These are phyloP conservation scores for Euphorbia celastroides DNA, from an alignment of 441 rosid genomes.

Conservation along the genomic window DNA sequence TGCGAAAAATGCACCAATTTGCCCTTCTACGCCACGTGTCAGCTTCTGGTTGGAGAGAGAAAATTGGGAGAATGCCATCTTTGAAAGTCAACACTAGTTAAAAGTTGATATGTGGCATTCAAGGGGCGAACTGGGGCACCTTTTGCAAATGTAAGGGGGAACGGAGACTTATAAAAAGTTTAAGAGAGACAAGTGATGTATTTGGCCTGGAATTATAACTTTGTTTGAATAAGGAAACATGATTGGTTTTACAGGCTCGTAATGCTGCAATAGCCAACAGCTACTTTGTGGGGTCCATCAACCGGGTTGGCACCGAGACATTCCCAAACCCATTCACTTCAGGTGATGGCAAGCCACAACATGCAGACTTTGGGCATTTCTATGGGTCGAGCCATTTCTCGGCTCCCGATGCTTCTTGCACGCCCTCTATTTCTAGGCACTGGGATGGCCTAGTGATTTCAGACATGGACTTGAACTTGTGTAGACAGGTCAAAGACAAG, in stretches of 20 bases:
- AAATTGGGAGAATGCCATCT: neutral
- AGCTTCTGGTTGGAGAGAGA: too few species aligned
- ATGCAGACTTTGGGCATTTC: constrained; percentile 83
- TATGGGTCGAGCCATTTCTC: constrained; percentile 93
- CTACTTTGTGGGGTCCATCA: constrained; percentile 88
- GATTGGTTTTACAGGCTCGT: constrained; percentile 54
- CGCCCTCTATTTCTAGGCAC: constrained; percentile 71
- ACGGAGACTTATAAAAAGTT: too few species aligned
- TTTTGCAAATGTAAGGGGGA: too few species aligned
- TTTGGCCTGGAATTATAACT: too few species aligned
- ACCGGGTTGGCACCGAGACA: constrained; percentile 91
- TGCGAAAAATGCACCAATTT: too few species aligned
- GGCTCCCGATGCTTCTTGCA: constrained; percentile 92
- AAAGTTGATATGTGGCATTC: too few species aligned
- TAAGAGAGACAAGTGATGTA: too few species aligned
- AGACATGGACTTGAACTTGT: constrained; percentile 91
- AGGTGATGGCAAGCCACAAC: constrained; percentile 87
- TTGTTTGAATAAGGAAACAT: constrained; percentile 1
- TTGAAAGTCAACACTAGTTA: too few species aligned
- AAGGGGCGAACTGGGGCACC: too few species aligned
- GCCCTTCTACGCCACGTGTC: too few species aligned
- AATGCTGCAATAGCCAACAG: constrained; percentile 97
- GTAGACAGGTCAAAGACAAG: constrained; percentile 86
- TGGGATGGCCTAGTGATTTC: constrained; percentile 77
- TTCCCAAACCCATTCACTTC: constrained; percentile 96